Percentiles rank a stretch among this genome's conserved stretches.
phyloP scores from a whole-genome alignment of 2,329 filamentous ascomycete genomes.

The Cercospora sp. region DNA sequence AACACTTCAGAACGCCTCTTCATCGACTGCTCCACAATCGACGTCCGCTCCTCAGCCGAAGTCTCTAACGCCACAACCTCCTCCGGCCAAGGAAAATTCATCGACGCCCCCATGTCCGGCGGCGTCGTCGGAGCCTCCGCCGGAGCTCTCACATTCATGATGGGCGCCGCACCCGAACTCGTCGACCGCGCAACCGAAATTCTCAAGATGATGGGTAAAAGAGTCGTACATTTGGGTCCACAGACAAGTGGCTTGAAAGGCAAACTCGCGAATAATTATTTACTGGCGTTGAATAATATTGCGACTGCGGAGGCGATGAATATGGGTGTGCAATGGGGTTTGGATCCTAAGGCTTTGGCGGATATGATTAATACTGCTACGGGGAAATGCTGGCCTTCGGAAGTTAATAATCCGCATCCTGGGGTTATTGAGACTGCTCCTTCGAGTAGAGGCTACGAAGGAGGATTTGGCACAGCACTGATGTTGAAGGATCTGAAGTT shows the following conservation, averaged over 20 bases:
- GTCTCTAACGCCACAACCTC: constrained; percentile 71
- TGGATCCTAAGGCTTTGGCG: constrained; percentile 67
- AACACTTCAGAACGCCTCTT: constrained; percentile 67
- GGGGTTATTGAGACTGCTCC: constrained; percentile 78
- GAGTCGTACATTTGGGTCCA: constrained; percentile 78
- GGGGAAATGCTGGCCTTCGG: constrained; percentile 92
- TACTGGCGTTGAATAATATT: constrained; percentile 89
- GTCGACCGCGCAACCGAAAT: constrained; percentile 67
- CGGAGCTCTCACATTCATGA: constrained; percentile 93
- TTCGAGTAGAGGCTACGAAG: constrained; percentile 67
- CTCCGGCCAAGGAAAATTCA: constrained; percentile 70
- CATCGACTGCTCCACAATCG: constrained; percentile 96
- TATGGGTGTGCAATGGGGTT: constrained; percentile 62
- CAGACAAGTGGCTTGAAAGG: constrained; percentile 85
- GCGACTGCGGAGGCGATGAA: constrained; percentile 68
- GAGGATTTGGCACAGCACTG: constrained; percentile 53
- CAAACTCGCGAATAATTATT: constrained; percentile 96
- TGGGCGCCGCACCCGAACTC: constrained; percentile 66
- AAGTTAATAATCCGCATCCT: constrained; percentile 91
- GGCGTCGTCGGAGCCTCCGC: constrained; percentile 88
- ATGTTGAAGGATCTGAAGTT: constrained; percentile 53
- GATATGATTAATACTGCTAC: constrained; percentile 91
- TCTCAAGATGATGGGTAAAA: constrained; percentile 79
- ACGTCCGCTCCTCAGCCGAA: constrained; percentile 77
- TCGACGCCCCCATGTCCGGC: constrained; percentile 96